phyloP scores from a whole-genome alignment of 108 stramenopile species.

The Nannochloropsis salina region DNA sequence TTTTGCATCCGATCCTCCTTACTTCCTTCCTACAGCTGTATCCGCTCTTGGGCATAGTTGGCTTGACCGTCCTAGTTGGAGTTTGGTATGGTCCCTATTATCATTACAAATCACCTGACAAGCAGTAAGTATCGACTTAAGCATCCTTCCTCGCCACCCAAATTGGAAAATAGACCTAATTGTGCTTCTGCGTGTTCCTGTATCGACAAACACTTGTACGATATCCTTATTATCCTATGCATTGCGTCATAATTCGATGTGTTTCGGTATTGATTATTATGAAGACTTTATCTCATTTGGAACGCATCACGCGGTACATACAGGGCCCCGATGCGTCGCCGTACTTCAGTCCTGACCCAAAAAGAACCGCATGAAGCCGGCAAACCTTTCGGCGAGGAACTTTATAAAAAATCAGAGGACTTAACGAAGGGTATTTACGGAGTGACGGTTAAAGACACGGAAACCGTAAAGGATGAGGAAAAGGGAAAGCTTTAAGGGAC shows the following conservation, averaged over 20 bases:
- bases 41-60: not conserved
- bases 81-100: constrained; percentile 3
- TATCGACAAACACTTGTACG: no score
- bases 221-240: no score
- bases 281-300: no score
- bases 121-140: not conserved
- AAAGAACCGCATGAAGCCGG: not conserved
- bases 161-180: no score
- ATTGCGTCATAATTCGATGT: no score
- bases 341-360: not conserved
- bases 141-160: no score
- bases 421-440: not conserved
- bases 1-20: not conserved
- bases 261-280: no score
- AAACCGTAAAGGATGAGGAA: constrained; percentile 5
- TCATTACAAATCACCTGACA: not conserved
- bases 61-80: not conserved
- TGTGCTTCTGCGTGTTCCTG: no score
- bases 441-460: not conserved
- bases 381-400: not conserved
- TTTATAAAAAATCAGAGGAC: not conserved
- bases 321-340: not conserved
- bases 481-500: not conserved
- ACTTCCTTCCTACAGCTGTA: constrained; percentile 6
- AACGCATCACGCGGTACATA: not conserved